These are phyloP conservation scores for Salix udensis DNA, from an alignment of 345 rosid species.

Conservation along the genomic window DNA sequence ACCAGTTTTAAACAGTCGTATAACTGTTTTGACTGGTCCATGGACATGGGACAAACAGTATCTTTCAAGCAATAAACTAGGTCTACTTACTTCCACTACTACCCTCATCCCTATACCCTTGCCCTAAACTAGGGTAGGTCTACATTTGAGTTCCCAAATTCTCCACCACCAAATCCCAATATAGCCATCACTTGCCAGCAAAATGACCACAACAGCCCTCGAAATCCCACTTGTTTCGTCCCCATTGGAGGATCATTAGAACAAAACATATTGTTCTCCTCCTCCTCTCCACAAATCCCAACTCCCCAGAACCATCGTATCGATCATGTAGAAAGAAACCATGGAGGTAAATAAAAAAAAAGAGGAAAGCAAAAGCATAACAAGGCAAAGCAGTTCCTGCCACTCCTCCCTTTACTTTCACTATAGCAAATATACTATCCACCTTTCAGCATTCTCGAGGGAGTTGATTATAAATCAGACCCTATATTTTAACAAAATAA, in stretches of 20 bases:
- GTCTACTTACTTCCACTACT: neutral
- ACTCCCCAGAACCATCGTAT: neutral
- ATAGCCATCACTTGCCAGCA: neutral
- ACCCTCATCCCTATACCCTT: neutral
- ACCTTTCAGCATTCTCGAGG: conserved; percentile 42
- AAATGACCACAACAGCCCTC: neutral
- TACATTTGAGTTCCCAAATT: neutral
- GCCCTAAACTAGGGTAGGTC: neutral
- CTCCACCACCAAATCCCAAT: neutral
- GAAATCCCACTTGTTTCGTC: no score
- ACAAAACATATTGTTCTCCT: neutral
- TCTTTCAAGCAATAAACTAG: neutral
- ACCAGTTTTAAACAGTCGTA: no score
- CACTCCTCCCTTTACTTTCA: neutral
- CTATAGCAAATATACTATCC: neutral
- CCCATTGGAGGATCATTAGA: neutral
- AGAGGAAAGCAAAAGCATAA: conserved; percentile 27
- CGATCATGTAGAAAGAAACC: neutral
- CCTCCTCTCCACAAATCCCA: neutral
- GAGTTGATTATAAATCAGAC: neutral
- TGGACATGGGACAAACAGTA: neutral
- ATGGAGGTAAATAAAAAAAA: neutral
- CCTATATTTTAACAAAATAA: neutral
- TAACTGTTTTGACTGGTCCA: neutral
- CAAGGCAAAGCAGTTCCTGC: neutral